phyloP scores from a whole-genome alignment of 768 basidiomycete species.

The Harrya chromipes region DNA sequence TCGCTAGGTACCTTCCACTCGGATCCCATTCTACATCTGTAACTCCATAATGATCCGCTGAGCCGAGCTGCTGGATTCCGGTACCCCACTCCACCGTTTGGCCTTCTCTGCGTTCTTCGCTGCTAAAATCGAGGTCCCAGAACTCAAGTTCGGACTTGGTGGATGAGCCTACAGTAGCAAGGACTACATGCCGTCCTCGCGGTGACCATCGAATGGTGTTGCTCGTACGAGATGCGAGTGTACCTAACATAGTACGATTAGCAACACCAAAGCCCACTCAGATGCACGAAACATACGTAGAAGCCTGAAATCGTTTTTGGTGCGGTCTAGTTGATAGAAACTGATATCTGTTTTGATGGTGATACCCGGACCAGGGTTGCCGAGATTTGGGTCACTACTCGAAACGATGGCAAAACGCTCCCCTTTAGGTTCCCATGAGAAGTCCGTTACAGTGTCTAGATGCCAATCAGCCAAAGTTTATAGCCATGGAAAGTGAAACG shows the following conservation, averaged over 20 bases:
- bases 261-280: neutral
- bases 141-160: conserved; percentile 97
- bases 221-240: conserved; percentile 76
- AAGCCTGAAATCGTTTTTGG: conserved; percentile 91
- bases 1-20: conserved; percentile 87
- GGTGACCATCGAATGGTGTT: conserved; percentile 98
- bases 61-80: conserved; percentile 80
- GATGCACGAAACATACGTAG: conserved; percentile 55
- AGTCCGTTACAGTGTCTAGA: conserved; percentile 88
- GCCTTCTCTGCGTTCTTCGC: conserved; percentile 47
- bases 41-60: conserved; percentile 93
- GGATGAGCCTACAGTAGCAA: conserved; percentile 93
- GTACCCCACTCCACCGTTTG: conserved; percentile 73
- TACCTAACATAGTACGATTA: conserved; percentile 44
- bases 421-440: conserved; percentile 99
- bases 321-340: conserved; percentile 92
- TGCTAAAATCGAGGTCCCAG: conserved; percentile 95
- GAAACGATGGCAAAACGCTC: conserved; percentile 95
- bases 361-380: conserved; percentile 83
- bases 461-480: conserved; percentile 8
- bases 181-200: conserved; percentile 90
- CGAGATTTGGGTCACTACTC: conserved; percentile 89
- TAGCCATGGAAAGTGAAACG: conserved; percentile 1
- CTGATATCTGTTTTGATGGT: conserved; percentile 96
- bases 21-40: conserved; percentile 99